Percentiles rank a stretch among this genome's conserved stretches.
Conservation (phyloP, 805 yeast genomes). For the Ogataea trehalophila region DNA sequence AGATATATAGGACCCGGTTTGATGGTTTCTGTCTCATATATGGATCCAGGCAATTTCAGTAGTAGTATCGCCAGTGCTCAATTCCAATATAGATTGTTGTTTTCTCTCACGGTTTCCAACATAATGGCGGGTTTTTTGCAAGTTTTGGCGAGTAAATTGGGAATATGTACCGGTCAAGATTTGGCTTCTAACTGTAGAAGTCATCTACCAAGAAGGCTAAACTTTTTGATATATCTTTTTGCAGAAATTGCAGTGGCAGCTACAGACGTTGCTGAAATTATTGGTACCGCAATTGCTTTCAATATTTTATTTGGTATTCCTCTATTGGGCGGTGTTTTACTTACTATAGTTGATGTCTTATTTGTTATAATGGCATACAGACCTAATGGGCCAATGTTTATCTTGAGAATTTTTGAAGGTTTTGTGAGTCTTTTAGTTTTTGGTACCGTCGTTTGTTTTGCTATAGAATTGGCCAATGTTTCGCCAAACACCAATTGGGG, state of each 20-base stretch:
- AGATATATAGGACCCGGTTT: constrained; percentile 84
- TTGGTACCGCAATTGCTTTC: constrained; percentile 94
- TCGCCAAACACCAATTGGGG: constrained; percentile 46
- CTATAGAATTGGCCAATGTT: constrained; percentile 69
- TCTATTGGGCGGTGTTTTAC: constrained; percentile 71
- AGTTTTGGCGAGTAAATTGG: constrained; percentile 77
- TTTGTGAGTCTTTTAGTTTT: constrained; percentile 74
- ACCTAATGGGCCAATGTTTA: constrained; percentile 74
- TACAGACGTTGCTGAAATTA: constrained; percentile 94
- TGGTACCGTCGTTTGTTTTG: constrained; percentile 82
- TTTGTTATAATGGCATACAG: constrained; percentile 83
- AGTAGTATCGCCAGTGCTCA: constrained; percentile 83
- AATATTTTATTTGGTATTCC: constrained; percentile 81
- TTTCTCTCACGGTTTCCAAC: constrained; percentile 74
- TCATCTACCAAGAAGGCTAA: constrained; percentile 60
- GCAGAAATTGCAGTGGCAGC: constrained; percentile 93
- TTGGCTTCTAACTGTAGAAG: constrained; percentile 81
- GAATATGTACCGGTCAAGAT: constrained; percentile 92
- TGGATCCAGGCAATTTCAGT: constrained; percentile 97
- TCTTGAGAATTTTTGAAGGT: constrained; percentile 75
- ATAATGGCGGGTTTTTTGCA: constrained; percentile 85
- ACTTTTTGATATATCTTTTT: constrained; percentile 59
- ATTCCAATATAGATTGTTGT: constrained; percentile 71
- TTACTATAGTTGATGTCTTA: constrained; percentile 83
- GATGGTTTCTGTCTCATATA: constrained; percentile 91